Evolutionary conservation across 495 filamentous ascomycete species (phyloP).

Genomic region (Trichoderma virens): DNA sequence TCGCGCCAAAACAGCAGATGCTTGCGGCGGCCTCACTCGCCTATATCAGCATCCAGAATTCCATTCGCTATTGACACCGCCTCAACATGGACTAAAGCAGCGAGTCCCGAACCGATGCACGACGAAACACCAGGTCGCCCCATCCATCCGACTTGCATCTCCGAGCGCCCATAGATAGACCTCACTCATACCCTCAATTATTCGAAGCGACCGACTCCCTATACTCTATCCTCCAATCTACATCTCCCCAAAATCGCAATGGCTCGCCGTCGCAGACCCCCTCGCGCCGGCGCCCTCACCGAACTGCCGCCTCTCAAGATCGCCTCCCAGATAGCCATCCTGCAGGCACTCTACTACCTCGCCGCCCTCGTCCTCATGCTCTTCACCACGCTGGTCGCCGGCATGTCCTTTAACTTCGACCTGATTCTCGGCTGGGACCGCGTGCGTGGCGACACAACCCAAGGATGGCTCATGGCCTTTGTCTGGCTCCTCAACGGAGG

Average conservation of each 20-base stretch:
- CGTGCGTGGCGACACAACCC: conserved; percentile 81
- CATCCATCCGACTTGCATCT: conserved; percentile 1
- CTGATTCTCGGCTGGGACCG: conserved; percentile 73
- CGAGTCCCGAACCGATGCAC: neutral
- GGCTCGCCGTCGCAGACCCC: conserved; percentile 69
- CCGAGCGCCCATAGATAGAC: neutral
- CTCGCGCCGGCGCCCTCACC: conserved; percentile 67
- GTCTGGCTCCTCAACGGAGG: conserved; percentile 77
- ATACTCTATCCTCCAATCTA: neutral
- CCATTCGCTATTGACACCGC: neutral
- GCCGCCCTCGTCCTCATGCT: conserved; percentile 67
- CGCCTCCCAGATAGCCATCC: conserved; percentile 72
- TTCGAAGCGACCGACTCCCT: neutral
- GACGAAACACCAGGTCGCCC: neutral
- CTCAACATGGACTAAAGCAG: neutral
- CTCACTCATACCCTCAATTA: neutral
- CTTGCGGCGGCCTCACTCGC: neutral
- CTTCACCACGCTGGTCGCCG: conserved; percentile 82
- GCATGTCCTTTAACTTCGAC: conserved; percentile 59
- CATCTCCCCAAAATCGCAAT: conserved; percentile 30
- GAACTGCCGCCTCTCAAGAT: conserved; percentile 82
- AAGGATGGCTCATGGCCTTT: conserved; percentile 84
- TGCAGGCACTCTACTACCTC: conserved; percentile 82
- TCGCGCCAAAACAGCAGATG: neutral
- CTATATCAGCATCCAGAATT: neutral